Evolutionary conservation across 108 stramenopile species (phyloP).

Genomic region (Cyclostephanos invisitatus): DNA sequence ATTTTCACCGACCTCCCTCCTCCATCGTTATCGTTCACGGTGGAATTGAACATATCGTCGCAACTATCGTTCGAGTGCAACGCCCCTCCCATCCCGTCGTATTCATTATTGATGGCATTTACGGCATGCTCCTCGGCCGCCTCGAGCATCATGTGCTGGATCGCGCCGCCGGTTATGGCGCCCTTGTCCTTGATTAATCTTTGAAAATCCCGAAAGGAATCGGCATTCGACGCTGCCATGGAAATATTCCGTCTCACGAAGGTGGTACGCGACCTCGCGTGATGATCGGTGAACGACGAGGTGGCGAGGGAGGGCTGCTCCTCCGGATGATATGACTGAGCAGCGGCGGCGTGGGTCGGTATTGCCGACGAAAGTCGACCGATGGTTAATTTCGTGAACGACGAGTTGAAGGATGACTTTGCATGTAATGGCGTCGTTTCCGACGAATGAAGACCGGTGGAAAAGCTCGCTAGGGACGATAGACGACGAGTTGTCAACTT

Average conservation of each 20-base stretch:
- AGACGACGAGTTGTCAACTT: too few relatives aligned
- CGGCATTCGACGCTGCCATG: slow-evolving; percentile 9
- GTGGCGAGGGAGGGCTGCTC: too few relatives aligned
- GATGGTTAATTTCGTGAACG: too few relatives aligned
- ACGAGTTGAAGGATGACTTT: too few relatives aligned
- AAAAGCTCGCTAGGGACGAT: too few relatives aligned
- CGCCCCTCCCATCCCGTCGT: not conserved
- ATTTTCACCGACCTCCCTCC: not conserved
- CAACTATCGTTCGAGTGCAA: not conserved
- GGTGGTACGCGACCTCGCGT: not conserved
- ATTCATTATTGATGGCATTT: not conserved
- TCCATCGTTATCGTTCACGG: not conserved
- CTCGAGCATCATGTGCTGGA: slow-evolving; percentile 26
- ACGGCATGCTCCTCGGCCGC: slow-evolving; percentile 7
- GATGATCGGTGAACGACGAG: not conserved
- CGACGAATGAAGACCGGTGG: too few relatives aligned
- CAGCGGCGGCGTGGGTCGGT: too few relatives aligned
- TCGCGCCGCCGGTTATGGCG: slow-evolving; percentile 24
- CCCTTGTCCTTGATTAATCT: slow-evolving; percentile 36
- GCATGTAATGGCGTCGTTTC: too few relatives aligned
- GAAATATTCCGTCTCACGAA: slow-evolving; percentile 16
- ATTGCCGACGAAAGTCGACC: too few relatives aligned
- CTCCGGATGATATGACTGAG: too few relatives aligned
- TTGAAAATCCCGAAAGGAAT: slow-evolving; percentile 38
- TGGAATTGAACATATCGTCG: not conserved